Evolutionary conservation across 2,329 filamentous ascomycete species (phyloP).

Genomic region (Pseudogymnoascus sp.): DNA sequence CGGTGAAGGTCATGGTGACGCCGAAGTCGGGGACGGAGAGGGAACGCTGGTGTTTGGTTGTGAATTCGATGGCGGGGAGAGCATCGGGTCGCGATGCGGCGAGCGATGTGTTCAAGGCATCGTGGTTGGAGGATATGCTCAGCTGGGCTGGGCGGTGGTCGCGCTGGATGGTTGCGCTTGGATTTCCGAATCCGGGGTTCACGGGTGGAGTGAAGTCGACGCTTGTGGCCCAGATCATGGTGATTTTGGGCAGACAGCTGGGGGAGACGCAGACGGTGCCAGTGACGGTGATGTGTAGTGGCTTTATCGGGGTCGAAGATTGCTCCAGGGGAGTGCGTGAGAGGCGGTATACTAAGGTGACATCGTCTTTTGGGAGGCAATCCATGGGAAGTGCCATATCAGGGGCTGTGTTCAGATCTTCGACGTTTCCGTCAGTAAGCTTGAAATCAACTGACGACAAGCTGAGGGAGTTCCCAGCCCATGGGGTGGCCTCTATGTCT

Average conservation of each 20-base stretch:
- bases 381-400: constrained; percentile 48
- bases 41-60: constrained; percentile 31
- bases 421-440: constrained; percentile 50
- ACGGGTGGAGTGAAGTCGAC: constrained; percentile 62
- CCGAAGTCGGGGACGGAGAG: constrained; percentile 52
- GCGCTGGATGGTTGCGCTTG: constrained; percentile 51
- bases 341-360: constrained; percentile 66
- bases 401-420: constrained; percentile 44
- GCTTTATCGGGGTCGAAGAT: constrained; percentile 41
- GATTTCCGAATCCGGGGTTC: constrained; percentile 53
- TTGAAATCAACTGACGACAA: constrained; percentile 52
- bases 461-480: constrained; percentile 57
- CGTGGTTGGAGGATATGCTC: constrained; percentile 49
- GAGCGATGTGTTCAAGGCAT: constrained; percentile 45
- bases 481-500: constrained; percentile 65
- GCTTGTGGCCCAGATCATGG: constrained; percentile 59
- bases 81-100: constrained; percentile 51
- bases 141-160: constrained; percentile 56
- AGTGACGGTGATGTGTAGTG: constrained; percentile 52
- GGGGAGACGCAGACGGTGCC: constrained; percentile 49
- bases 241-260: constrained; percentile 51
- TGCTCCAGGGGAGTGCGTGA: constrained; percentile 21
- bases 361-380: constrained; percentile 64
- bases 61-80: constrained; percentile 51
- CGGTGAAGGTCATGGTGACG: constrained; percentile 67